Evolutionary conservation across 208 protist genomes (phyloP), one percentile per base, ranked within the genome.

Genomic region (Crithidia expoeki): DNA sequence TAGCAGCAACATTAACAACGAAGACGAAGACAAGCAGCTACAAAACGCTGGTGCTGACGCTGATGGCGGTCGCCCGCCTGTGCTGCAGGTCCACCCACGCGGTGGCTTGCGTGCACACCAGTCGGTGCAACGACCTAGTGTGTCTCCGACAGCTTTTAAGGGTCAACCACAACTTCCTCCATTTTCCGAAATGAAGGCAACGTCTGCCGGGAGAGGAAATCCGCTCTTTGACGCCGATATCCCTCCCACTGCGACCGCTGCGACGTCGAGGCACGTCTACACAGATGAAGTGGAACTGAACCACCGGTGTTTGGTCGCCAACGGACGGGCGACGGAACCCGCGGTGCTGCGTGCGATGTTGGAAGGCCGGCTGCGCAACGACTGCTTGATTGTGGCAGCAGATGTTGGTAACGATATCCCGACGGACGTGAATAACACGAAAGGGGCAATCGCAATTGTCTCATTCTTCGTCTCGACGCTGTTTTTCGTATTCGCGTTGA

Each of bases 391-490:
- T 47, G 62, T 76, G 33, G 53, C 32, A 6, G 71, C 62, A 5
- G 71, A 76, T 14, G 62, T 76, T 5, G 71, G 71, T 19, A 76
- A 76, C 42, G 53, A 64, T 16, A 76, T 76, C 33, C 61, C 62
- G 2, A 55, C 53, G 3, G 56, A 38, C 42, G 38, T 51, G 21
- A 64, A 59, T 55, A 76, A 38, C 36, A 62, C 46, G 16, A 69
- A 65, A 28, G 46, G 55, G 5, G 46, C 42, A 0, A 33, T 65
- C 34, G 44, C 71, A n/a, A 49, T 64, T 32, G 50, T 58, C 14
- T 47, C 62, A n/a, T 28, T 76, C 0, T 59, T 65, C 33, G 55
- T 69, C 14, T 57, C 46, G 0, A 65, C 47, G 32, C 55, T 65
- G 11, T 65, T 65, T 42, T 30, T 65, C 16, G 60, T 55, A 17